These are phyloP conservation scores for Penicillium rolfsii DNA, from an alignment of 2,329 filamentous ascomycete species.

Conservation along the genomic window DNA sequence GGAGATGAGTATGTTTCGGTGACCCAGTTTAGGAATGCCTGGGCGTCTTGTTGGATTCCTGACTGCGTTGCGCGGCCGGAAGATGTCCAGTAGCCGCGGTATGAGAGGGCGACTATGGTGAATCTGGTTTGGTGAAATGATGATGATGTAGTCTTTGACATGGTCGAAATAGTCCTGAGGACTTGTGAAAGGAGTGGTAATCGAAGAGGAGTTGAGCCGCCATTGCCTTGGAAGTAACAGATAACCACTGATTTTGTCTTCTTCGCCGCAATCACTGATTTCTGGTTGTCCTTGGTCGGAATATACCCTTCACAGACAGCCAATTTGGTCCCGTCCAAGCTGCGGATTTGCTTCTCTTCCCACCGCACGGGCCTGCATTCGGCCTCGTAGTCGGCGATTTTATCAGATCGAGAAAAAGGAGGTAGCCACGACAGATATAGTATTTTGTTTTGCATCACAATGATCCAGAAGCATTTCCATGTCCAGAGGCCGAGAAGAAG, in stretches of 20 bases:
- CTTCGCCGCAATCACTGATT: slow-evolving; percentile 36
- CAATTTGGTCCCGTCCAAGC: slow-evolving; percentile 49
- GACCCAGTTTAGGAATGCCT: slow-evolving; percentile 67
- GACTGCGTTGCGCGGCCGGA: slow-evolving; percentile 69
- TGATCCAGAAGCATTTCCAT: slow-evolving; percentile 71
- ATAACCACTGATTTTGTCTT: slow-evolving; percentile 29
- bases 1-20: slow-evolving; percentile 42
- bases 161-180: slow-evolving; percentile 36
- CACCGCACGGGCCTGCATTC: slow-evolving; percentile 67
- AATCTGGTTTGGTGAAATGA: slow-evolving; percentile 23
- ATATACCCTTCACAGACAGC: slow-evolving; percentile 69
- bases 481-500: slow-evolving; percentile 67
- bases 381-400: slow-evolving; percentile 64
- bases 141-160: background rate
- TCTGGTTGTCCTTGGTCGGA: slow-evolving; percentile 48
- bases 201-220: slow-evolving; percentile 37
- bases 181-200: slow-evolving; percentile 52
- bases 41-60: slow-evolving; percentile 70
- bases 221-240: slow-evolving; percentile 42
- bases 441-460: slow-evolving; percentile 78
- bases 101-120: slow-evolving; percentile 55
- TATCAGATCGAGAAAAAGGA: slow-evolving; percentile 69
- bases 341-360: slow-evolving; percentile 58
- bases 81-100: slow-evolving; percentile 79
- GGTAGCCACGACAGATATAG: slow-evolving; percentile 79